Evolutionary conservation across 768 basidiomycete species (phyloP), one percentile per base, ranked within the genome.

Genomic region (Pisolithus marmoratus): DNA sequence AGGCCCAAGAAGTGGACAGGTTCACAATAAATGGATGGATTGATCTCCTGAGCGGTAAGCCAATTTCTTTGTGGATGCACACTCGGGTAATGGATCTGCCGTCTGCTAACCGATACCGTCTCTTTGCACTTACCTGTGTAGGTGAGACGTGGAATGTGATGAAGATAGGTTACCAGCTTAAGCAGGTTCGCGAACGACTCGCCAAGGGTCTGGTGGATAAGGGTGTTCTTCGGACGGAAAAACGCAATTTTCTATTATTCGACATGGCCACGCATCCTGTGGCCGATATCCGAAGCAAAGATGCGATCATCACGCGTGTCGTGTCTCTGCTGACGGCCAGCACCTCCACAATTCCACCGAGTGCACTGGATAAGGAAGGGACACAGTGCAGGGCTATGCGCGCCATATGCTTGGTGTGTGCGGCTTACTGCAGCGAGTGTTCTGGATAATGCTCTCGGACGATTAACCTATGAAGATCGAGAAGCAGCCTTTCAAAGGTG

Each of bases 131-230:
- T 44, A 14, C 34, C n/a, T 41, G 24, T 17, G 7, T 63, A 97
- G 94, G 95, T 50, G 95, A 99, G 73, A 98, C 95, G 45, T 99
- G 95, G 95, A 99, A 98, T 70, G 94, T 99, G 8, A 93, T 97
- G 87, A 98, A 98, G 73, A 98, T 99, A 50, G 94, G 94, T 22
- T 99, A 92, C 71, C 95, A 99, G 70, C 84, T 99, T 44, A 97
- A 97, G 70, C 95, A 97, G 72, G 95, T 98, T 38, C 87, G 95
- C 43, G 95, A 99, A 72, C 89, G 95, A 17, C 85, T 99, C 38
- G 94, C 94, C 14, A 99, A 99, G 67, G 84, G 95, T 3, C 82
- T 99, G 38, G 95, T 97, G 48, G 95, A 99, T 77, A 99, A 99
- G 71, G 96, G 95, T 60, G 84, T 99, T 37, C 82, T 99, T n/a